Percentiles rank a stretch among this genome's conserved stretches.
These are phyloP conservation scores for Yarrowia yakushimensis DNA, from an alignment of 805 yeast genomes.

Conservation along the genomic window DNA sequence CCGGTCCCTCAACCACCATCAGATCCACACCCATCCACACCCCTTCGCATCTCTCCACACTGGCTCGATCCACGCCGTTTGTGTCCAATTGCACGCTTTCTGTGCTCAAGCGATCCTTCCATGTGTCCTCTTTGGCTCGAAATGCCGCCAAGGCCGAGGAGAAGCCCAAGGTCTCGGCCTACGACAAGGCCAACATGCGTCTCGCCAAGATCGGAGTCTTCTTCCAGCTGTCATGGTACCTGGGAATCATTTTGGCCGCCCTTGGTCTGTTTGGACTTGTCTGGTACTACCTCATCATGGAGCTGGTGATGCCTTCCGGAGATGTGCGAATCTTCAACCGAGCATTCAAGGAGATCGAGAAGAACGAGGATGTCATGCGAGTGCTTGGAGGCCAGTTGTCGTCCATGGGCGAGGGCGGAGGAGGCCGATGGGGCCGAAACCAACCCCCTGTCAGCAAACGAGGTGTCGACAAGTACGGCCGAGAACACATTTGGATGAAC, in stretches of 20 bases:
- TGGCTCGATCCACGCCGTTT: neutral
- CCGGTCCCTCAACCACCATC: neutral
- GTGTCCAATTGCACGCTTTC: neutral
- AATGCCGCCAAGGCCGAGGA: slow-evolving; percentile 3
- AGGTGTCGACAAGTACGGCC: slow-evolving; percentile 63
- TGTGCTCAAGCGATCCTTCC: neutral
- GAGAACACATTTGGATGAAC: slow-evolving; percentile 77
- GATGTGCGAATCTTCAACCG: slow-evolving; percentile 88
- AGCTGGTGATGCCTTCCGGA: slow-evolving; percentile 82
- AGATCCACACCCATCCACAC: neutral
- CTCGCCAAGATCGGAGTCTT: slow-evolving; percentile 31
- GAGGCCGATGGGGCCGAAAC: slow-evolving; percentile 81
- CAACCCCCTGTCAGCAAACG: slow-evolving; percentile 72
- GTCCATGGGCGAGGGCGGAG: slow-evolving; percentile 74
- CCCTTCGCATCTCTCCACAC: slow-evolving; percentile 6
- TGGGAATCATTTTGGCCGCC: slow-evolving; percentile 38
- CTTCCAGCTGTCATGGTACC: slow-evolving; percentile 36
- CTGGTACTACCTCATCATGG: slow-evolving; percentile 71
- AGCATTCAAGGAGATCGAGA: slow-evolving; percentile 72
- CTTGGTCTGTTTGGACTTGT: slow-evolving; percentile 48
- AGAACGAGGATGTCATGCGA: slow-evolving; percentile 57
- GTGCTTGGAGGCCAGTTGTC: slow-evolving; percentile 61
- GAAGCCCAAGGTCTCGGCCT: slow-evolving; percentile 12
- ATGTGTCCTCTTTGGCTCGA: neutral
- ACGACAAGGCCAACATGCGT: slow-evolving; percentile 27